Evolutionary conservation across 1,284 basidiomycete species (phyloP), one percentile per base, ranked within the genome.

Genomic region (Phenoliferia sp.): DNA sequence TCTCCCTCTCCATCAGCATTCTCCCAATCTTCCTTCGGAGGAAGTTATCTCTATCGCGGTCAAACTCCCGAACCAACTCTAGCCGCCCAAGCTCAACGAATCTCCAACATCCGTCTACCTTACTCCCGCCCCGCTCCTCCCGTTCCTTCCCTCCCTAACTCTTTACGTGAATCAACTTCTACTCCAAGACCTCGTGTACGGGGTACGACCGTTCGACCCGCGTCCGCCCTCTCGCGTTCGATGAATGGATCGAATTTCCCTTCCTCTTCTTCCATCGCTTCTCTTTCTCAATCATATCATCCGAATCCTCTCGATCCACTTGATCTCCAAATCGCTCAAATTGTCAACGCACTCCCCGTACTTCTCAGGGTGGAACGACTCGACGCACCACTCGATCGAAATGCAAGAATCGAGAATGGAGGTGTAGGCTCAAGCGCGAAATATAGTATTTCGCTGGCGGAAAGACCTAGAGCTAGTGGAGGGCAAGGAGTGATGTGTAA

Each of bases 291-390:
- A 68, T 79, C 85, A 69, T 94, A 94, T 78, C 77, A 84, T n/a
- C 85, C 89, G 3, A 92, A 88, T 77, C 76, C 82, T 55, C 85
- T 85, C 68, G 92, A 94, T 77, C 90, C 91, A 4, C 84, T 94
- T 39, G 92, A 94, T 78, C 79, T 83, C 9, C 89, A 92, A 77
- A 86, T 94, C 44, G 89, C 89, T 4, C 79, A 80, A 35, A 80
- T 93, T 52, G 88, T 87, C 69, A 93, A 94, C 77, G 84, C 85
- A 22, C 84, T 91, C 54, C 86, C 87, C 19, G 81, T 74, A 44
- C 60, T 57, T 2, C 63, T 94, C 62, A 77, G 87, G 22, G 83
- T 94, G 63, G 88, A 90, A 75, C 86, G 92, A 2, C 81, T 92
- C 15, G 92, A 94, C 75, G 86, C 89, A 28, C 88, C 87, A 10